Conservation (phyloP, 2,329 filamentous ascomycete genomes). For the Penicillium capsulatum region DNA sequence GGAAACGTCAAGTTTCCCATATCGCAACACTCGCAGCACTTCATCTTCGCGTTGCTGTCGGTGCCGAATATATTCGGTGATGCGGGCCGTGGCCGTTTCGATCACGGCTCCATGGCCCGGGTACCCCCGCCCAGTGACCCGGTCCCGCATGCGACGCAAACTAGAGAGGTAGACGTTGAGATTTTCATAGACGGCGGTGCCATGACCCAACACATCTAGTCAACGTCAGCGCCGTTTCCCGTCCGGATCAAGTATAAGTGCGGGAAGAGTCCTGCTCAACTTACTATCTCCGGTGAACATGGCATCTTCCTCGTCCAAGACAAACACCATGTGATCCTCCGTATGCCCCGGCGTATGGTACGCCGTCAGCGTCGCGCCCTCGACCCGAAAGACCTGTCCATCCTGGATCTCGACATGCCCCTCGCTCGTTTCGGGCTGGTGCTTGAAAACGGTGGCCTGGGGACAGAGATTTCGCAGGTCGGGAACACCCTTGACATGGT, state of each 20-base stretch:
- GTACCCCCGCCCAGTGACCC: constrained; percentile 65
- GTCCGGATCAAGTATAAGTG: not conserved
- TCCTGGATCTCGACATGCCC: constrained; percentile 54
- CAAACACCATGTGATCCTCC: constrained; percentile 73
- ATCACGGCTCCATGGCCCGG: constrained; percentile 83
- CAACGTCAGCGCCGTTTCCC: not conserved
- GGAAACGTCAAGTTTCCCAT: constrained; percentile 34
- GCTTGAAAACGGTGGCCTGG: constrained; percentile 61
- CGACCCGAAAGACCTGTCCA: constrained; percentile 51
- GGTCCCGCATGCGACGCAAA: constrained; percentile 62
- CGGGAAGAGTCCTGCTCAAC: constrained; percentile 14
- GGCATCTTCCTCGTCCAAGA: constrained; percentile 71
- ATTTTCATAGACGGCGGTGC: constrained; percentile 80
- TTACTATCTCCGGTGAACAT: constrained; percentile 80
- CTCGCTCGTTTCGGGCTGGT: constrained; percentile 47
- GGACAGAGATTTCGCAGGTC: constrained; percentile 66
- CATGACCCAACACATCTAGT: constrained; percentile 71
- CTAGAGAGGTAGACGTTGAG: constrained; percentile 64
- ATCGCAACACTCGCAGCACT: constrained; percentile 61
- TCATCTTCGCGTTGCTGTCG: constrained; percentile 74
- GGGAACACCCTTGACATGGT: constrained; percentile 73
- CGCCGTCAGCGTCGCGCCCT: constrained; percentile 60
- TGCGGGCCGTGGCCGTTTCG: constrained; percentile 64
- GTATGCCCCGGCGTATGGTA: constrained; percentile 72
- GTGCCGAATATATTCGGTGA: constrained; percentile 79